Conservation (phyloP, 176 grass and related monocot species). For the Dendrocalamus sinicus region DNA sequence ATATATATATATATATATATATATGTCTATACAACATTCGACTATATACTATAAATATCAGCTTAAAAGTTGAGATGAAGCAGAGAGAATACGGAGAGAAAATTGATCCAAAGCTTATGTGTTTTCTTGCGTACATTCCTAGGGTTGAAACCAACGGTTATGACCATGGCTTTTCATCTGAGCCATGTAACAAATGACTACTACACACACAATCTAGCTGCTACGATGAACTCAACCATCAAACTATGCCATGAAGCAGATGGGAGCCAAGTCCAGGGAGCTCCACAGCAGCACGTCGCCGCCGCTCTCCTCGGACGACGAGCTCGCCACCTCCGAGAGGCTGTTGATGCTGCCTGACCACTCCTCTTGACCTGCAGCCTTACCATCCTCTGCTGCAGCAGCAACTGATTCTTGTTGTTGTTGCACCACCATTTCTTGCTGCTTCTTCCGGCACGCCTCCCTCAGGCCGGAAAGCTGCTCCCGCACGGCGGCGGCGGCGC, state of each 20-base stretch:
- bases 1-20: too few relatives aligned
- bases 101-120: too few relatives aligned
- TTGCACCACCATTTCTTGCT: neutral
- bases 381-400: neutral
- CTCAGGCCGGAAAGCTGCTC: slow-evolving; percentile 65
- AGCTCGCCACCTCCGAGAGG: neutral
- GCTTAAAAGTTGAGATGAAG: too few relatives aligned
- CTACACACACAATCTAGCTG: slow-evolving; percentile 5
- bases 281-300: slow-evolving; percentile 62
- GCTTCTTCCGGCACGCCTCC: slow-evolving; percentile 62
- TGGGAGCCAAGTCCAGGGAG: slow-evolving; percentile 63
- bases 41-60: too few relatives aligned
- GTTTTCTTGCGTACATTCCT: too few relatives aligned
- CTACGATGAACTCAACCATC: neutral
- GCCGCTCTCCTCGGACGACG: neutral
- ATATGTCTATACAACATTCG: too few relatives aligned
- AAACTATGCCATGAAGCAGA: slow-evolving; percentile 51
- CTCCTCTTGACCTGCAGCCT: slow-evolving; percentile 33
- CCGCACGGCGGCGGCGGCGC: neutral
- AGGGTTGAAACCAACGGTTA: neutral
- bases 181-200: slow-evolving; percentile 36
- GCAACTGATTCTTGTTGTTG: neutral
- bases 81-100: too few relatives aligned
- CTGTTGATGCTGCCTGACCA: neutral
- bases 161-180: slow-evolving; percentile 25